A percentile compares a stretch with the other conserved stretches of the same genome.
Evolutionary conservation across 257 asterid genomes (phyloP).

Genomic region (Lycium ferocissimum): DNA sequence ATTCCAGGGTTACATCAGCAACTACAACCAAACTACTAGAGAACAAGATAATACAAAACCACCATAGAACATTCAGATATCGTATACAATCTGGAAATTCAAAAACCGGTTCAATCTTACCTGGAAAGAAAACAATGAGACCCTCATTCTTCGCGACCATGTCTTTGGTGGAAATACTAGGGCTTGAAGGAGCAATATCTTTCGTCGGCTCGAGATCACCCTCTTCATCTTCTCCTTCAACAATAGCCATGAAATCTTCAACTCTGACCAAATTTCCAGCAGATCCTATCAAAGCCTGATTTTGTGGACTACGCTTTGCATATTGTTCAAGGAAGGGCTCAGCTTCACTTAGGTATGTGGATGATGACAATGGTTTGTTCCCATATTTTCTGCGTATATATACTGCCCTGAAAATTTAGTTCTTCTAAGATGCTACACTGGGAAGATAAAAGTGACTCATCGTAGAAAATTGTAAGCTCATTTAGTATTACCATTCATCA

Average conservation of each 20-base stretch:
- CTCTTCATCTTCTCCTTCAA: conserved; percentile 88
- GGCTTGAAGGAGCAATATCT: conserved; percentile 57
- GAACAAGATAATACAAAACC: background rate
- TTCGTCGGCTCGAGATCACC: conserved; percentile 81
- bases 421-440: background rate
- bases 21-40: background rate
- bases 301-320: conserved; percentile 89
- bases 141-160: conserved; percentile 77
- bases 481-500: conserved; percentile 81
- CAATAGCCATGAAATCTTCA: conserved; percentile 84
- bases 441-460: conserved; percentile 31
- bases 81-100: conserved; percentile 19
- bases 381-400: conserved; percentile 77
- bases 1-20: background rate
- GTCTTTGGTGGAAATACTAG: conserved; percentile 60
- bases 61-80: background rate
- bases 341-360: conserved; percentile 89
- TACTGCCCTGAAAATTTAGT: conserved; percentile 71
- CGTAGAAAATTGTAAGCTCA: conserved; percentile 24
- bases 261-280: conserved; percentile 88
- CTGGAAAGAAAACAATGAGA: conserved; percentile 94
- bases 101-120: conserved; percentile 43
- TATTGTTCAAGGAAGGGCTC: conserved; percentile 96
- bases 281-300: conserved; percentile 87
- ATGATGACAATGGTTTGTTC: conserved; percentile 68